Evolutionary conservation across 768 basidiomycete genomes (phyloP).

Genomic region (Termitomyces sp.): DNA sequence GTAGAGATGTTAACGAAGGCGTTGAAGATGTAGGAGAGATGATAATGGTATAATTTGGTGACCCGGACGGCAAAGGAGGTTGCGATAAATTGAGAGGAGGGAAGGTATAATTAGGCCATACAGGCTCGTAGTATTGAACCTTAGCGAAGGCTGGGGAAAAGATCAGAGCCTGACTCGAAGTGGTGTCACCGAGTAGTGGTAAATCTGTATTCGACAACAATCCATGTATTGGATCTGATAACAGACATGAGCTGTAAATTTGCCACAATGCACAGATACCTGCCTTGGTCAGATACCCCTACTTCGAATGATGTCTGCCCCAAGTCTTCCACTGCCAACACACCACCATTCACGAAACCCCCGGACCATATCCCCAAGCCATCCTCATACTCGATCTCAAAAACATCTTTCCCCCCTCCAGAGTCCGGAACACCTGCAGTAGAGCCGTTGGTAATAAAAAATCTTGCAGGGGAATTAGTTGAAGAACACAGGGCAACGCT

Average conservation of each 20-base stretch:
- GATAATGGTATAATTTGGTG: constrained; percentile 50
- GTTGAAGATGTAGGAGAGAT: constrained; percentile 42
- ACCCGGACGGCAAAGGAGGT: constrained; percentile 33
- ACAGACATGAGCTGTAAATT: background rate
- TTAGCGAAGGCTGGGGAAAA: constrained; percentile 57
- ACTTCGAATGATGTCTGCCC: constrained; percentile 48
- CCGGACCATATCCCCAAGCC: constrained; percentile 54
- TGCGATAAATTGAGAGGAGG: constrained; percentile 47
- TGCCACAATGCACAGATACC: background rate
- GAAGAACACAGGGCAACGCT: constrained; percentile 44
- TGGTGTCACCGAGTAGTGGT: constrained; percentile 70
- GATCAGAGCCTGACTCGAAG: constrained; percentile 63
- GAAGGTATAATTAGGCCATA: constrained; percentile 74
- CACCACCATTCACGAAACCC: constrained; percentile 37
- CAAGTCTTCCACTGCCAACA: constrained; percentile 40
- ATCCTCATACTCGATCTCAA: constrained; percentile 40
- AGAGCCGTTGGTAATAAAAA: constrained; percentile 54
- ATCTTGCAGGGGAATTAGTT: constrained; percentile 33
- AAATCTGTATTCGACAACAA: constrained; percentile 22
- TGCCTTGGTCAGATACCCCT: constrained; percentile 44
- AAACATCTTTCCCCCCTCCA: constrained; percentile 30
- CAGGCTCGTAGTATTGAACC: constrained; percentile 25
- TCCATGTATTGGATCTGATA: constrained; percentile 44
- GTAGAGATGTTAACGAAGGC: constrained; percentile 31
- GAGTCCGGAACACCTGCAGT: constrained; percentile 28